phyloP scores from a whole-genome alignment of 1,284 basidiomycete genomes.

The Lentinula novae-zelandiae region DNA sequence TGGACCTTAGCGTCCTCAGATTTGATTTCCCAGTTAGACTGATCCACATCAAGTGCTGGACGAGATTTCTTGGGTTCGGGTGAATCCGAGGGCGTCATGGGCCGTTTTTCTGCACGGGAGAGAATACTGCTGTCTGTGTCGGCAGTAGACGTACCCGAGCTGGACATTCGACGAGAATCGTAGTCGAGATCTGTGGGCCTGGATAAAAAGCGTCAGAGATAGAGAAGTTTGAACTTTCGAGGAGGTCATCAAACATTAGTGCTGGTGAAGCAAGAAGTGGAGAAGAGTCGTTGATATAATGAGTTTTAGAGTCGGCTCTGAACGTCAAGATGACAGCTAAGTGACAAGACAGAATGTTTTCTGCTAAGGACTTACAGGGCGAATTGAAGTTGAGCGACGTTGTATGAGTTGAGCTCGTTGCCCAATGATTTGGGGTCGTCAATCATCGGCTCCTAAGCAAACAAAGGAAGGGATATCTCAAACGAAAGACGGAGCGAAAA shows the following conservation, averaged over 20 bases:
- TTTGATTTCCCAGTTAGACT: constrained; percentile 6
- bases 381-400: constrained; percentile 60
- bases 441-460: constrained; percentile 28
- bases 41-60: constrained; percentile 1
- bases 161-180: constrained; percentile 56
- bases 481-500: constrained; percentile 11
- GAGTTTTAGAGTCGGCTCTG: constrained; percentile 38
- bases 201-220: constrained; percentile 15
- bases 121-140: constrained; percentile 62
- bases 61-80: constrained; percentile 48
- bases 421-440: constrained; percentile 34
- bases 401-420: constrained; percentile 51
- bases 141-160: constrained; percentile 52
- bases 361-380: constrained; percentile 42
- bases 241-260: constrained; percentile 37
- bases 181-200: constrained; percentile 47
- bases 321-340: constrained; percentile 13
- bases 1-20: constrained; percentile 42
- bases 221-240: neutral
- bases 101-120: constrained; percentile 50
- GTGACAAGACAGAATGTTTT: constrained; percentile 11
- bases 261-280: constrained; percentile 41
- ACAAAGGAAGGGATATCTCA: constrained; percentile 17
- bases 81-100: constrained; percentile 46
- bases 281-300: constrained; percentile 43